These are phyloP conservation scores for Apophysomyces variabilis DNA, from an alignment of 371 early-diverging fungal genomes.

Conservation along the genomic window DNA sequence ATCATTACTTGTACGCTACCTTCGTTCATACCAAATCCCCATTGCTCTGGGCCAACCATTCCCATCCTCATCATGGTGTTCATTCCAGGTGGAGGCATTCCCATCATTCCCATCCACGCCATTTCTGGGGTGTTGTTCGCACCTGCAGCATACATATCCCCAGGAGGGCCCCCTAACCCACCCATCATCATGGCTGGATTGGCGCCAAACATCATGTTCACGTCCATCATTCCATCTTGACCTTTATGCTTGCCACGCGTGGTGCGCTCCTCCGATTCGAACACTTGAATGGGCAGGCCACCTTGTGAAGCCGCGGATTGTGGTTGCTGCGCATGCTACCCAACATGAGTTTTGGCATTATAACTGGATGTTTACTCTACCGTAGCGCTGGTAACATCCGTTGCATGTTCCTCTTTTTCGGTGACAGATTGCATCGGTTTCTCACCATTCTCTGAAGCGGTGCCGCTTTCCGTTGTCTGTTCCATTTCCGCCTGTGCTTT, in stretches of 20 bases:
- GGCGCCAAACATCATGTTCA: slow-evolving; percentile 25
- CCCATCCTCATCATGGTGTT: slow-evolving; percentile 39
- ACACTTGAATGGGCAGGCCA: slow-evolving; percentile 38
- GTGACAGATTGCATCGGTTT: not conserved
- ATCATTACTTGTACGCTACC: slow-evolving; percentile 10
- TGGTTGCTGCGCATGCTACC: slow-evolving; percentile 6
- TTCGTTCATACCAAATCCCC: slow-evolving; percentile 25
- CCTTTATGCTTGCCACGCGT: slow-evolving; percentile 24
- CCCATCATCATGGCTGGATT: slow-evolving; percentile 32
- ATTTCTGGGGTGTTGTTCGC: slow-evolving; percentile 31
- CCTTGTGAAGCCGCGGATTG: slow-evolving; percentile 14
- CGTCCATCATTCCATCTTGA: slow-evolving; percentile 22
- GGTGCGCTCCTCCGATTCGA: slow-evolving; percentile 37
- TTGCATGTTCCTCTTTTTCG: slow-evolving; percentile 11
- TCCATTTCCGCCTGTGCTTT: slow-evolving; percentile 22
- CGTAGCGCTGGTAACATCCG: not conserved
- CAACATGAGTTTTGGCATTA: not conserved
- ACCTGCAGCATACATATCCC: slow-evolving; percentile 14
- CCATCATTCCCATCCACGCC: slow-evolving; percentile 48
- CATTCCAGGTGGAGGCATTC: slow-evolving; percentile 40
- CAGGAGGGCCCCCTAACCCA: slow-evolving; percentile 17
- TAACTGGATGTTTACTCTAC: not conserved
- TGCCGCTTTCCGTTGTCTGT: slow-evolving; percentile 14
- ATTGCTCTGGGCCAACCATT: slow-evolving; percentile 20
- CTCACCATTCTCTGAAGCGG: slow-evolving; percentile 8